Evolutionary conservation across 1,139 yeast genomes (phyloP).

Genomic region (Barnettozyma hawaiiensis): DNA sequence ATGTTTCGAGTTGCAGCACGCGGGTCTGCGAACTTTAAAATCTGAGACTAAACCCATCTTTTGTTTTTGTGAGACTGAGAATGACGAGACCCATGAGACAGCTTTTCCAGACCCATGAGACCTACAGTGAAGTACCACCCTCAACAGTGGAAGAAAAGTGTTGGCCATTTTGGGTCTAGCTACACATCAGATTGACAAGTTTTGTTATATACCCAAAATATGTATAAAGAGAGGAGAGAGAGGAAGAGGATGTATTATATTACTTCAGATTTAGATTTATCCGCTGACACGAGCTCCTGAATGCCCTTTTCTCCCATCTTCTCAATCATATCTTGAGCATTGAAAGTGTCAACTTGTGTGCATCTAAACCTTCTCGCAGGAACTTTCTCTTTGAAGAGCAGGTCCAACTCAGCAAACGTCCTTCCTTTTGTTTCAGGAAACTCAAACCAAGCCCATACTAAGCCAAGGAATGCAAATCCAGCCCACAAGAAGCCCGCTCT

Average conservation of each 20-base stretch:
- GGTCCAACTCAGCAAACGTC: conserved; percentile 38
- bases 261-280: too few relatives aligned
- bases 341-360: conserved; percentile 20
- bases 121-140: too few relatives aligned
- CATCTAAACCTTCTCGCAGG: conserved; percentile 31
- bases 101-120: too few relatives aligned
- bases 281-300: conserved; percentile 12
- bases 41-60: neutral
- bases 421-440: conserved; percentile 40
- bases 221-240: too few relatives aligned
- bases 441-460: conserved; percentile 37
- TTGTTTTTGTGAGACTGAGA: too few relatives aligned
- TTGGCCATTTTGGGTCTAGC: too few relatives aligned
- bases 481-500: conserved; percentile 28
- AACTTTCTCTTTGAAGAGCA: conserved; percentile 30
- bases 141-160: too few relatives aligned
- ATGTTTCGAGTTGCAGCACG: too few relatives aligned
- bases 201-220: too few relatives aligned
- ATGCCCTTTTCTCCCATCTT: conserved; percentile 18
- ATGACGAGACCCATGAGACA: too few relatives aligned
- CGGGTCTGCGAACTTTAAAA: neutral
- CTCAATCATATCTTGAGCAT: conserved; percentile 17
- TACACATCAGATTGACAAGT: too few relatives aligned
- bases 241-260: too few relatives aligned
- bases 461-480: conserved; percentile 27